Evolutionary conservation across 208 protist genomes (phyloP).

Genomic region (Leishmania braziliensis): DNA sequence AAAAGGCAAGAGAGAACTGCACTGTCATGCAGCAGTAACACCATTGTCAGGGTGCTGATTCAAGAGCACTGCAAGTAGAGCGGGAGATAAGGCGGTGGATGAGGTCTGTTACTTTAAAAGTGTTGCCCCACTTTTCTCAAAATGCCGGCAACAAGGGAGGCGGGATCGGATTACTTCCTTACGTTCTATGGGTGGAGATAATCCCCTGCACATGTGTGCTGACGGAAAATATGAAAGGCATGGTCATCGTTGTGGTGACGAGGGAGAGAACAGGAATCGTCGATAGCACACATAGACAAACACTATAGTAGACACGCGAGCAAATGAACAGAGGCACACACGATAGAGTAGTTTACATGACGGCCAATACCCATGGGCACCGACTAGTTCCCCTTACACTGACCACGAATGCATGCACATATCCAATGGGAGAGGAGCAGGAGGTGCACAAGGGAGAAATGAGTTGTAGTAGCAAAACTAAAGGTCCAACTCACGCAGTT

Average conservation of each 20-base stretch:
- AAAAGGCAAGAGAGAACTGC: slow-evolving; percentile 10
- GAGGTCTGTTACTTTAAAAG: background rate
- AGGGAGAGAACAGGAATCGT: background rate
- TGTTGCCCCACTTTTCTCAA: background rate
- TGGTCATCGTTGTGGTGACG: background rate
- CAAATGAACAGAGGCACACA: background rate
- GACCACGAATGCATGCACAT: background rate
- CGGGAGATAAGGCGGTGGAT: background rate
- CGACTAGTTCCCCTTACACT: too few relatives aligned
- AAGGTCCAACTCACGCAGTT: background rate
- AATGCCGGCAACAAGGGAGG: background rate
- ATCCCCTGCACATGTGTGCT: background rate
- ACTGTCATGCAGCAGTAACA: background rate
- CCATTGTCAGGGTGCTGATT: background rate
- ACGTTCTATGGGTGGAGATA: background rate
- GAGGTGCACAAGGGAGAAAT: background rate
- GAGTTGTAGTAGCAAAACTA: background rate
- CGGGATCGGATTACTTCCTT: background rate
- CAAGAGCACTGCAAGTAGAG: background rate
- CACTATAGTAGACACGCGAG: background rate
- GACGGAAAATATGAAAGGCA: background rate
- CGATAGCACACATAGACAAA: background rate
- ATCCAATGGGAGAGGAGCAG: background rate
- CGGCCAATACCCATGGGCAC: background rate
- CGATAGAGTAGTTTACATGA: background rate